Conservation (phyloP, 2,329 filamentous ascomycete genomes). For the Talaromyces marneffei region DNA sequence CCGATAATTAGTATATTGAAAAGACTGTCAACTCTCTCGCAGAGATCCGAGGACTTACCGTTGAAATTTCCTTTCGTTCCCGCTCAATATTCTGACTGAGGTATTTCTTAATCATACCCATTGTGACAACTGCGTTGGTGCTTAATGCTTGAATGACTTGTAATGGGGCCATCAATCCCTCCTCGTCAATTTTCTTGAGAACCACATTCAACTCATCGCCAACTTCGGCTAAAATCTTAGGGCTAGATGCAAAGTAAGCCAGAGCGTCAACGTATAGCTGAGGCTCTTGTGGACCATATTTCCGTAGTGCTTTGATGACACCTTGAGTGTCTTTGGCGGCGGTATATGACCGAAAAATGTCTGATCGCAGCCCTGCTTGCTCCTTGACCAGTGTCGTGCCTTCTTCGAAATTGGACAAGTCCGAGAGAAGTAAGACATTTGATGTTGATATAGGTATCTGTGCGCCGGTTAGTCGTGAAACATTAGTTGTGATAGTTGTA, state of each 20-base stretch:
- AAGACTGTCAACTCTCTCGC: neutral
- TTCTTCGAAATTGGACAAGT: constrained; percentile 82
- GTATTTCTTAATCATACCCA: constrained; percentile 96
- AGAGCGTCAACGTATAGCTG: constrained; percentile 88
- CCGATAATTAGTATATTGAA: constrained; percentile 29
- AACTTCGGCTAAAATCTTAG: constrained; percentile 74
- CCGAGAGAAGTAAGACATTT: constrained; percentile 85
- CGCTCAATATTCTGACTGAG: constrained; percentile 81
- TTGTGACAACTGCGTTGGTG: constrained; percentile 76
- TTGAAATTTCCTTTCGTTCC: constrained; percentile 77
- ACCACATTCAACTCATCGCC: constrained; percentile 78
- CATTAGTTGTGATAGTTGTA: neutral
- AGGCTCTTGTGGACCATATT: constrained; percentile 87
- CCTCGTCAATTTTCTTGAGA: constrained; percentile 78
- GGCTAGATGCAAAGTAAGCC: constrained; percentile 85
- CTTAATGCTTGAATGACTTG: constrained; percentile 92
- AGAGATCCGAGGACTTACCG: constrained; percentile 30
- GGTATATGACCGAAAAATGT: constrained; percentile 96
- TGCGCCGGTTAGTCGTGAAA: constrained; percentile 13
- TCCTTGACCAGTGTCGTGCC: constrained; percentile 91
- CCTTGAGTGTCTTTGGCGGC: constrained; percentile 85
- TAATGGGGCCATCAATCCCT: constrained; percentile 87
- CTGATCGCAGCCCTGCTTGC: constrained; percentile 82
- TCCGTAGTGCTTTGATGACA: constrained; percentile 80
- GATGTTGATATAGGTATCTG: constrained; percentile 81